phyloP scores from a whole-genome alignment of 441 rosid species.

The Isatis lusitanica region DNA sequence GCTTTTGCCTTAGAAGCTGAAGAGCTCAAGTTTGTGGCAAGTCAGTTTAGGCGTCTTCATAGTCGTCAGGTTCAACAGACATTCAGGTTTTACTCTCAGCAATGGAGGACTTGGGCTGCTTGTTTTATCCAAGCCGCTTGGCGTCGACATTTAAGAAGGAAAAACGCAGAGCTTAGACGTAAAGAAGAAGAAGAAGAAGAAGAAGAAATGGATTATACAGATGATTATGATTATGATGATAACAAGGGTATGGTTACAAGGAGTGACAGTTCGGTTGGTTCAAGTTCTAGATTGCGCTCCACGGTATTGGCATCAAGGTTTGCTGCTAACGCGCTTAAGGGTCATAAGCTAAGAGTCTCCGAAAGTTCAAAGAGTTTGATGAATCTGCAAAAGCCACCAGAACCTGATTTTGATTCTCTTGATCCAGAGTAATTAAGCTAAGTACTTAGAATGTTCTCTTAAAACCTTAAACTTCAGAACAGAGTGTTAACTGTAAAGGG shows the following conservation, averaged over 20 bases:
- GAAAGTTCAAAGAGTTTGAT: constrained; percentile 39
- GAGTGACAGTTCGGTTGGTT: constrained; percentile 28
- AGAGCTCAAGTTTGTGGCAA: constrained; percentile 76
- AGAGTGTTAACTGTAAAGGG: background rate
- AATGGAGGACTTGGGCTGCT: constrained; percentile 93
- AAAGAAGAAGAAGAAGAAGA: constrained; percentile 39
- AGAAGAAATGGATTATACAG: background rate
- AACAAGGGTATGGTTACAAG: constrained; percentile 27
- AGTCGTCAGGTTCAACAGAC: constrained; percentile 82
- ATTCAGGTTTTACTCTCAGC: constrained; percentile 83
- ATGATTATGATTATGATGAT: constrained; percentile 35
- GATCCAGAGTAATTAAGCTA: constrained; percentile 2
- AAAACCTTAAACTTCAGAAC: background rate
- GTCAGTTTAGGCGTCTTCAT: constrained; percentile 84
- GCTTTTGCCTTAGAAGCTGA: constrained; percentile 84
- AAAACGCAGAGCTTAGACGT: constrained; percentile 52
- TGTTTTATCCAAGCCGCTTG: constrained; percentile 77
- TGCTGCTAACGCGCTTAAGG: constrained; percentile 68
- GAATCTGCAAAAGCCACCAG: constrained; percentile 68
- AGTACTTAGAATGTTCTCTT: background rate
- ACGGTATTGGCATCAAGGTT: constrained; percentile 69
- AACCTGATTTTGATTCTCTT: constrained; percentile 15
- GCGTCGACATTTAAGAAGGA: constrained; percentile 62
- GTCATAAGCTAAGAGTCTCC: constrained; percentile 39
- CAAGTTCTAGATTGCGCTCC: constrained; percentile 48